phyloP scores from a whole-genome alignment of 345 rosid genomes.

The Aurinia saxatilis region DNA sequence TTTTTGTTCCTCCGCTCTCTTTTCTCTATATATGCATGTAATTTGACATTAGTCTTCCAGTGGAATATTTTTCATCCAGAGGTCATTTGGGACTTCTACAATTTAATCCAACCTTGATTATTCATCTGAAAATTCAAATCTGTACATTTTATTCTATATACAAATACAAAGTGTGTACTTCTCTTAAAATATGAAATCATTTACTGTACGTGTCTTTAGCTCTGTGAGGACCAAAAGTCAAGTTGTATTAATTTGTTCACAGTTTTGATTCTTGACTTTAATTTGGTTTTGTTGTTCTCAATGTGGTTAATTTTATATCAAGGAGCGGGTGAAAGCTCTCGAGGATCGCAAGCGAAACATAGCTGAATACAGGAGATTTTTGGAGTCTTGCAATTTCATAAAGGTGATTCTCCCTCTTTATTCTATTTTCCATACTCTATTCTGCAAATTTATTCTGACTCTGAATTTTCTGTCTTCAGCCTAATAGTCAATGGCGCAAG shows the following conservation, averaged over 20 bases:
- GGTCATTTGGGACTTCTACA: neutral
- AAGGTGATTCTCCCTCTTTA: slow-evolving; percentile 41
- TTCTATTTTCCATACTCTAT: neutral
- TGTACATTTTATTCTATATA: neutral
- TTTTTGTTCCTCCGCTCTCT: neutral
- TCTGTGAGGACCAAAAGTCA: neutral
- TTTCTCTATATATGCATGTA: neutral
- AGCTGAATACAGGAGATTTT: slow-evolving; percentile 60
- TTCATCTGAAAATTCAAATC: slow-evolving; percentile 4
- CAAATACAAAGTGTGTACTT: neutral
- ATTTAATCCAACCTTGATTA: neutral
- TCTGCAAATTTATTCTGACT: slow-evolving; percentile 13
- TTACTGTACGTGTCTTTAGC: neutral
- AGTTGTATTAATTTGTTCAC: neutral
- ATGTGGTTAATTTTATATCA: slow-evolving; percentile 18
- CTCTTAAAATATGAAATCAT: slow-evolving; percentile 1
- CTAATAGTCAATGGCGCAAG: slow-evolving; percentile 94
- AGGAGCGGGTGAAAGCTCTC: slow-evolving; percentile 67
- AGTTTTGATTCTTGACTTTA: neutral
- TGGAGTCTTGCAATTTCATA: slow-evolving; percentile 88
- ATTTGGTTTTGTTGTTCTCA: slow-evolving; percentile 14
- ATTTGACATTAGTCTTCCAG: neutral
- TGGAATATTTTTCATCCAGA: neutral
- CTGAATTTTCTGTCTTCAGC: slow-evolving; percentile 34
- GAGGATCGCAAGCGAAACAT: slow-evolving; percentile 76